Percentiles rank a stretch among this genome's conserved stretches.
phyloP scores from a whole-genome alignment of 2,329 filamentous ascomycete species.

The Aciculosporium take region DNA sequence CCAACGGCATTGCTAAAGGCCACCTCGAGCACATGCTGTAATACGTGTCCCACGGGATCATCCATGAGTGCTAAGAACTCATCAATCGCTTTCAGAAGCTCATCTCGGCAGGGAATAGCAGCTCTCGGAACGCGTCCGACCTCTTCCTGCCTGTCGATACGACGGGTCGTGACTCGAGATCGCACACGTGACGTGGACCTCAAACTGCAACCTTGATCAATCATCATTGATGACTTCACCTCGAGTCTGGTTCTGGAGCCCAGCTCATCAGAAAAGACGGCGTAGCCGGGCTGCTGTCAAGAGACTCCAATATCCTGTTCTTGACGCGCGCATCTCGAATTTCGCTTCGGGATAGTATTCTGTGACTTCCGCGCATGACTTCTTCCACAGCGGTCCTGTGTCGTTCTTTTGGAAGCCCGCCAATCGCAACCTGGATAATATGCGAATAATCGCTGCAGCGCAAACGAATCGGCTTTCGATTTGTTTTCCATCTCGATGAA shows the following conservation, averaged over 20 bases:
- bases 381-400: not conserved
- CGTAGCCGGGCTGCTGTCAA: too few species aligned
- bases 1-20: not conserved
- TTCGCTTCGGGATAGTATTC: not conserved
- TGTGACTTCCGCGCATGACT: not conserved
- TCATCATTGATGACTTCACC: too few species aligned
- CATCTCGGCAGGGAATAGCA: not conserved
- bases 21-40: not conserved
- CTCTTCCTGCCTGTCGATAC: not conserved
- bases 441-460: not conserved
- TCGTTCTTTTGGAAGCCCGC: not conserved
- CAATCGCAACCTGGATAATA: not conserved
- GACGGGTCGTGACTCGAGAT: not conserved
- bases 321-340: not conserved
- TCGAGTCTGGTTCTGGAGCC: too few species aligned
- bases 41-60: not conserved
- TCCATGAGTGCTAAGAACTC: not conserved
- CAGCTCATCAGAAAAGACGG: too few species aligned
- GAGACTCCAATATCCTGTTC: not conserved
- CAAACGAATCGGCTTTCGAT: not conserved
- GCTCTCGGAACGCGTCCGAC: not conserved
- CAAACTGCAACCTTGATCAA: not conserved
- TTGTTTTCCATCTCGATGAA: not conserved
- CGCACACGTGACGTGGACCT: not conserved
- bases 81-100: not conserved